phyloP scores from a whole-genome alignment of 257 asterid species.

The Nicotiana obtusifolia region DNA sequence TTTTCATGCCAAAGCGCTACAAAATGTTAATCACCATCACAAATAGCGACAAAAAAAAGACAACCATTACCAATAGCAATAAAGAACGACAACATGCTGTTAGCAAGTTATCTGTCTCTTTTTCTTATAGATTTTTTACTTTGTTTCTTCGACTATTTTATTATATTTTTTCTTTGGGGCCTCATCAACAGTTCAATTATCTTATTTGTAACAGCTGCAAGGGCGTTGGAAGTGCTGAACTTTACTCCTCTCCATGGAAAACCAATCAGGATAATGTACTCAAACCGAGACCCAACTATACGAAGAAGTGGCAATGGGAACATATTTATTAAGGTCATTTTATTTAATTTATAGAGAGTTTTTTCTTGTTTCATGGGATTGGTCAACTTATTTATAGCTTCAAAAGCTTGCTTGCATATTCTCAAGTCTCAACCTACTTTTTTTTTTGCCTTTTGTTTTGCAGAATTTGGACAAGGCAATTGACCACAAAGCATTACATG shows the following conservation, averaged over 20 bases:
- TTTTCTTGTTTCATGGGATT: neutral
- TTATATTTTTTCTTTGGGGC: neutral
- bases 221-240: conserved; percentile 69
- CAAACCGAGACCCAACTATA: conserved; percentile 74
- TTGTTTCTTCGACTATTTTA: neutral
- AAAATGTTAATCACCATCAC: neutral
- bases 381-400: neutral
- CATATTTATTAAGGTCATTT: conserved; percentile 75
- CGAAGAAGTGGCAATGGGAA: conserved; percentile 84
- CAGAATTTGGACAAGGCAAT: conserved; percentile 92
- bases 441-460: neutral
- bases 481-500: conserved; percentile 86
- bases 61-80: neutral
- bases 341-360: neutral
- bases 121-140: neutral
- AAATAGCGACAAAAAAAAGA: neutral
- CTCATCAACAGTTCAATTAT: neutral
- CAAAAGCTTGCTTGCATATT: neutral
- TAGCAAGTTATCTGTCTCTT: neutral
- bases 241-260: conserved; percentile 83
- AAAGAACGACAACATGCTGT: neutral
- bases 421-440: neutral
- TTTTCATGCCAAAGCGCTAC: neutral
- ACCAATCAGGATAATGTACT: conserved; percentile 76
- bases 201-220: conserved; percentile 49